Evolutionary conservation across 2,329 filamentous ascomycete genomes (phyloP).

Genomic region (Hypoxylon sp.): DNA sequence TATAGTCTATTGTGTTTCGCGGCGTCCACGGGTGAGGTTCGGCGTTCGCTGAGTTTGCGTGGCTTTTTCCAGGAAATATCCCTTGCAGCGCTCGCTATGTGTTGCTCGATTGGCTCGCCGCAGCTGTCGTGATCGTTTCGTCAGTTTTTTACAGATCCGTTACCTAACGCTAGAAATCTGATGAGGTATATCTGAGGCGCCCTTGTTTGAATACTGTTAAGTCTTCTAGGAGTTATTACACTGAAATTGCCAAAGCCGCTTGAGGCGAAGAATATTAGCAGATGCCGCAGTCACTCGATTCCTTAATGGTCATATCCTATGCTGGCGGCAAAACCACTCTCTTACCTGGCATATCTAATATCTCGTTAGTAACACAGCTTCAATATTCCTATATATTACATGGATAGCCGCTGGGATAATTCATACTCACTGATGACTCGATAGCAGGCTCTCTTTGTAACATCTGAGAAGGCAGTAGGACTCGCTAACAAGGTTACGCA

Average conservation of each 20-base stretch:
- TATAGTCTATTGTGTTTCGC: not conserved
- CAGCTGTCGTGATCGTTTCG: not conserved
- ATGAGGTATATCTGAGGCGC: not conserved
- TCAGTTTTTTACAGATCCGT: not conserved
- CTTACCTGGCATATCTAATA: not conserved
- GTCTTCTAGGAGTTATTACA: not conserved
- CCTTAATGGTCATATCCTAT: not conserved
- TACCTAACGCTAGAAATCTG: no score
- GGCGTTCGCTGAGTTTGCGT: constrained; percentile 4
- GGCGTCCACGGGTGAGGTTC: constrained; percentile 12
- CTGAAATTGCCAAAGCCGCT: no score
- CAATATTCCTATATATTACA: not conserved
- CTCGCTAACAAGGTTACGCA: not conserved
- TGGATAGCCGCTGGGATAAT: not conserved
- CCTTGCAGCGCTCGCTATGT: not conserved
- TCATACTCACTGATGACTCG: no score
- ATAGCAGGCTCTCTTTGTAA: not conserved
- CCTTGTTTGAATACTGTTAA: not conserved
- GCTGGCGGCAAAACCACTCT: not conserved
- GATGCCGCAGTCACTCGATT: not conserved
- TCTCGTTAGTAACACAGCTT: not conserved
- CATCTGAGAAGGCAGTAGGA: not conserved
- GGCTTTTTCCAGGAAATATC: not conserved
- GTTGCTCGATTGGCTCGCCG: not conserved
- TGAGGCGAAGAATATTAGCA: not conserved